phyloP scores from a whole-genome alignment of 306 rosid genomes.

The Benincasa hispida region DNA sequence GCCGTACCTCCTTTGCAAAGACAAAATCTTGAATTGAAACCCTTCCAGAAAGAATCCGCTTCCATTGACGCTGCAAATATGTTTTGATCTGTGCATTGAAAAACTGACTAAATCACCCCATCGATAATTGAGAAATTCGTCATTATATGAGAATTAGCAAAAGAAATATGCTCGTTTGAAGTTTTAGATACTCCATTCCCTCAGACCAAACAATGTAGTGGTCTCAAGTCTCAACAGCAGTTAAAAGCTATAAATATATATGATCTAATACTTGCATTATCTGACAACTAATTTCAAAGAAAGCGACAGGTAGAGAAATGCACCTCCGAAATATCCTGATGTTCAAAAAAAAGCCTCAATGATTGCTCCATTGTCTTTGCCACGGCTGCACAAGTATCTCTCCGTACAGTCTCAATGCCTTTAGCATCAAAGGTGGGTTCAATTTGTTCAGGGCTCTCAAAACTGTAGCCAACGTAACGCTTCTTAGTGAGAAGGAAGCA shows the following conservation, averaged over 20 bases:
- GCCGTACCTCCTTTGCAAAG: conserved; percentile 90
- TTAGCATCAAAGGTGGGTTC: conserved; percentile 88
- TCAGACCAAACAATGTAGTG: neutral
- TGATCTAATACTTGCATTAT: neutral
- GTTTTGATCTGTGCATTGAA: conserved; percentile 36
- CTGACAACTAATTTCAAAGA: neutral
- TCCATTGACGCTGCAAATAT: conserved; percentile 86
- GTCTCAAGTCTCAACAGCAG: neutral
- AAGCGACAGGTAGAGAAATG: neutral
- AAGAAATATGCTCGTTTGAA: neutral
- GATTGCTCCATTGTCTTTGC: conserved; percentile 84
- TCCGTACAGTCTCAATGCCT: conserved; percentile 91
- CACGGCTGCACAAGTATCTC: conserved; percentile 91
- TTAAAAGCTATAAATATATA: neutral
- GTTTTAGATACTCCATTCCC: neutral
- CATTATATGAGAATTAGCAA: neutral
- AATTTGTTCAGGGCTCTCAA: conserved; percentile 58
- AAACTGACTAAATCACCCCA: conserved; percentile 1
- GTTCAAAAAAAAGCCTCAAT: conserved; percentile 71
- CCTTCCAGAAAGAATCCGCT: conserved; percentile 67
- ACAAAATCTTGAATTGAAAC: conserved; percentile 73
- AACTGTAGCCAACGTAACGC: conserved; percentile 95
- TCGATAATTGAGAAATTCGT: conserved; percentile 11
- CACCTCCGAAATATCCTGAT: conserved; percentile 57
- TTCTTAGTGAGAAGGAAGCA: conserved; percentile 94